Conservation (phyloP, 441 rosid species). For the Bocquillonia castaneifolia region DNA sequence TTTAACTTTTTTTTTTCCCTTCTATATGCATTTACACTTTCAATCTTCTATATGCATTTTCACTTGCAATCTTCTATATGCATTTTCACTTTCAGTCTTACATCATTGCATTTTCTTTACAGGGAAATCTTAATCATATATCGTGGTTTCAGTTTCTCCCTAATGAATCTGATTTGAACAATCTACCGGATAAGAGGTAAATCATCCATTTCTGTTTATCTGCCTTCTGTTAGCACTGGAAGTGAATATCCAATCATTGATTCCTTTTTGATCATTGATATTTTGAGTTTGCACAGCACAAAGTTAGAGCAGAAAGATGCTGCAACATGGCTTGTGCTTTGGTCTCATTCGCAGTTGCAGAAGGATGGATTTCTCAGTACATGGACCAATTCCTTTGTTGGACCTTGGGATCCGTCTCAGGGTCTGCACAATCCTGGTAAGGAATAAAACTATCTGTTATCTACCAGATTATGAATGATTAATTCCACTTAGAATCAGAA, state of each 20-base stretch:
- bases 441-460: constrained; percentile 15
- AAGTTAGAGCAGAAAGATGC: constrained; percentile 85
- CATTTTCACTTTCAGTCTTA: not conserved
- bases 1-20: constrained; percentile 2
- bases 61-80: not conserved
- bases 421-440: constrained; percentile 98
- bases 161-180: constrained; percentile 69
- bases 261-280: constrained; percentile 17
- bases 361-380: constrained; percentile 83
- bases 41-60: not conserved
- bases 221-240: constrained; percentile 1
- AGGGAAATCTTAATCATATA: constrained; percentile 84
- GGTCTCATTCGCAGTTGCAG: constrained; percentile 85
- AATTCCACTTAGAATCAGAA: constrained; percentile 14
- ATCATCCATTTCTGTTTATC: constrained; percentile 4
- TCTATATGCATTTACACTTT: too few species aligned
- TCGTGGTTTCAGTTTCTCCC: constrained; percentile 99
- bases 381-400: constrained; percentile 99
- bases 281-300: constrained; percentile 39
- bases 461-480: not conserved
- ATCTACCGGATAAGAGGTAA: constrained; percentile 73
- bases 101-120: constrained; percentile 23
- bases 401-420: constrained; percentile 99
- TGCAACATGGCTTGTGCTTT: constrained; percentile 78
- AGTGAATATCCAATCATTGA: not conserved